These are phyloP conservation scores for Blastobotrys apis DNA, from an alignment of 1,139 yeast species.

Conservation along the genomic window DNA sequence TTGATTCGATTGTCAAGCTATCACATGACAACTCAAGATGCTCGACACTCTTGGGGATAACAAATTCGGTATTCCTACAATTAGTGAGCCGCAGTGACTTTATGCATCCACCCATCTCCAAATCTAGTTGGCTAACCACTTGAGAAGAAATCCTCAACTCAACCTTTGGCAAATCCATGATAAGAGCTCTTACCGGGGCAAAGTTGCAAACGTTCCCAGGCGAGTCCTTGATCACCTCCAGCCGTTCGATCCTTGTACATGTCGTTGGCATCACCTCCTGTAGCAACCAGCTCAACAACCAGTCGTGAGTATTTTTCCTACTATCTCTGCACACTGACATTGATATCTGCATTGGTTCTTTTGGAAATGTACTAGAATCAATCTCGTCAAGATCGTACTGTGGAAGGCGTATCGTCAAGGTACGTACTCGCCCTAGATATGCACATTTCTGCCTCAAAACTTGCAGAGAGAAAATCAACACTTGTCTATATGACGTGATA, in stretches of 20 bases:
- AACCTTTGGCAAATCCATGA: not conserved
- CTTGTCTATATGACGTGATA: not conserved
- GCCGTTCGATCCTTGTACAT: not conserved
- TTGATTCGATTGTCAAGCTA: not conserved
- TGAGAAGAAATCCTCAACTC: not conserved
- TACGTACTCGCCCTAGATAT: not conserved
- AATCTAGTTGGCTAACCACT: not conserved
- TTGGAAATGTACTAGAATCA: not conserved
- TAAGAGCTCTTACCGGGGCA: not conserved
- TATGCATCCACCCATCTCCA: not conserved
- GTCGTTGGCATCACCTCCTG: slow-evolving; percentile 1
- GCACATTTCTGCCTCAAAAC: not conserved
- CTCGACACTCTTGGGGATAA: not conserved
- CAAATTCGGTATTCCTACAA: not conserved
- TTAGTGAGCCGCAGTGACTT: not conserved
- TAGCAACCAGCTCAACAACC: slow-evolving; percentile 4
- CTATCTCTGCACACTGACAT: not conserved
- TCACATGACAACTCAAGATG: slow-evolving; percentile 4
- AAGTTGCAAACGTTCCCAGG: not conserved
- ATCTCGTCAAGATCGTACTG: not conserved
- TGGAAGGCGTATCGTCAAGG: slow-evolving; percentile 8
- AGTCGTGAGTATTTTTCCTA: not conserved
- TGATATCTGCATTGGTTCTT: not conserved
- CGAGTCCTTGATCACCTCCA: slow-evolving; percentile 4
- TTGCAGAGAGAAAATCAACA: not conserved